Conservation (phyloP, 306 rosid genomes). For the Chamaecrista fasciculata region DNA sequence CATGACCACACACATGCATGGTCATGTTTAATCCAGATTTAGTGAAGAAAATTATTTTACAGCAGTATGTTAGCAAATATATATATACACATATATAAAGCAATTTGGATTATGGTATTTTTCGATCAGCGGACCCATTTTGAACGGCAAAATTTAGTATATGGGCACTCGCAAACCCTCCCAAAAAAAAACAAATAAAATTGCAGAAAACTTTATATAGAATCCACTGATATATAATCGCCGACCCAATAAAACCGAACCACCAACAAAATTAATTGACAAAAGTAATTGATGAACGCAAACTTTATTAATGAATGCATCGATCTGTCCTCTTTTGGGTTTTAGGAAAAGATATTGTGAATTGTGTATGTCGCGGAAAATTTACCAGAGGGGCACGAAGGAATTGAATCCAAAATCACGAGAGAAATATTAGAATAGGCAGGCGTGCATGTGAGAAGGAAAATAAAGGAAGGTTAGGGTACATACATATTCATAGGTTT, state of each 20-base stretch:
- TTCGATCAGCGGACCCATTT: background rate
- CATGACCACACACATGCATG: background rate
- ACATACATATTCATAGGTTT: slow-evolving; percentile 32
- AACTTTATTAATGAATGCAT: no score
- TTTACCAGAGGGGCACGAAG: background rate
- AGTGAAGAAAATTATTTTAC: background rate
- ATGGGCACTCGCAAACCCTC: no score
- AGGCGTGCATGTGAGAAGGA: slow-evolving; percentile 29
- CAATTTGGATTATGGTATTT: no score
- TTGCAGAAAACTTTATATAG: no score
- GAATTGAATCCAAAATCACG: slow-evolving; percentile 38
- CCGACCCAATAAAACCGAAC: no score
- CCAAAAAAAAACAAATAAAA: no score
- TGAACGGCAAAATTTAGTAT: background rate
- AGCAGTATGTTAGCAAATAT: no score
- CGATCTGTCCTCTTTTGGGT: background rate
- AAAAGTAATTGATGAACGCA: no score
- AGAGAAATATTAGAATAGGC: slow-evolving; percentile 10
- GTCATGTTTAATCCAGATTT: background rate
- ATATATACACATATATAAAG: no score
- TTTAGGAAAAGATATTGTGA: background rate
- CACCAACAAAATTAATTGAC: no score
- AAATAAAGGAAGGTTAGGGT: background rate
- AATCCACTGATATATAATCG: no score
- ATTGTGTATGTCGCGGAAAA: background rate